These are phyloP conservation scores for Colletotrichum sp. DNA, from an alignment of 2,329 filamentous ascomycete genomes.

Conservation along the genomic window DNA sequence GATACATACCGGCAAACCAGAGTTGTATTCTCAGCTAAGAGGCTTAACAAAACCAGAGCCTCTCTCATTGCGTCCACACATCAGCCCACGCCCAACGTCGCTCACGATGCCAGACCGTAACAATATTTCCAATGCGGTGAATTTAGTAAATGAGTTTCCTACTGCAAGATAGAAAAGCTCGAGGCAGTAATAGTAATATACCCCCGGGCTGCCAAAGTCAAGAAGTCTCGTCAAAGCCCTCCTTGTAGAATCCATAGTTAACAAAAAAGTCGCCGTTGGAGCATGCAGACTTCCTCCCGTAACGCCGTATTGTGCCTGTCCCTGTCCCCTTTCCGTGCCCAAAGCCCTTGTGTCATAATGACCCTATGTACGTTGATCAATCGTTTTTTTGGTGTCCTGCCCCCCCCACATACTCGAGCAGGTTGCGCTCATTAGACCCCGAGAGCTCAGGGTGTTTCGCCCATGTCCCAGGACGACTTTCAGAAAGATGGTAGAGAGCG, in stretches of 20 bases:
- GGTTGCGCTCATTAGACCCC: constrained; percentile 4
- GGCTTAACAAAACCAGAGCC: not conserved
- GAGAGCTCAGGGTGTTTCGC: not conserved
- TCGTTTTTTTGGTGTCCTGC: constrained; percentile 10
- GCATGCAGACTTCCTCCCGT: constrained; percentile 17
- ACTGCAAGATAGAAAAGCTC: constrained; percentile 2
- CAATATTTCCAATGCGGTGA: not conserved
- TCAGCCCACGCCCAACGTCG: not conserved
- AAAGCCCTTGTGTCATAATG: constrained; percentile 14
- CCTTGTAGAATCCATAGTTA: not conserved
- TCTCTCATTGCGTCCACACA: not conserved
- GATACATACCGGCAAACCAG: not conserved
- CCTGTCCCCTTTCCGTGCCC: constrained; percentile 7
- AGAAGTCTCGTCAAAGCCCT: not conserved
- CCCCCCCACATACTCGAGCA: not conserved
- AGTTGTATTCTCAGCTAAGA: not conserved
- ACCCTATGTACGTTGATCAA: constrained; percentile 20
- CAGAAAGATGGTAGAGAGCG: not conserved
- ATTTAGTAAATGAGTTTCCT: constrained; percentile 16
- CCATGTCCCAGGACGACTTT: not conserved
- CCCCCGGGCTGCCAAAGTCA: not conserved
- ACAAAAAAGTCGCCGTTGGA: constrained; percentile 19
- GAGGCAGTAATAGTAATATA: not conserved
- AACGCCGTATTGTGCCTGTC: constrained; percentile 22
- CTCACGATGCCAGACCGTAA: not conserved